These are phyloP conservation scores for Chrysosporium queenslandicum DNA, from an alignment of 2,329 filamentous ascomycete species.

Conservation along the genomic window DNA sequence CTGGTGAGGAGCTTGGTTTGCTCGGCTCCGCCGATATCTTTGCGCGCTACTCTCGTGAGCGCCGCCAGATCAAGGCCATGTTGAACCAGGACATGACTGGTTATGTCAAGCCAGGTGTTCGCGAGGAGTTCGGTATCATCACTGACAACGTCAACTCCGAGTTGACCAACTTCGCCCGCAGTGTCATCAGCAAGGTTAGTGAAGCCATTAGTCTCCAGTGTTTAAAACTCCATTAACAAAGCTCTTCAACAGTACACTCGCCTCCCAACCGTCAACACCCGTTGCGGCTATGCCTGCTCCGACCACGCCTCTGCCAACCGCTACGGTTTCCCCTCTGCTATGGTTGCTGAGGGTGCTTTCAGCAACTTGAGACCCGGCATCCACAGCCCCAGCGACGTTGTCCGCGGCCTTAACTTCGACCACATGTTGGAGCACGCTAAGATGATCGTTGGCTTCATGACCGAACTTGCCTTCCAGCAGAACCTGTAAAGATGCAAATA, in stretches of 20 bases:
- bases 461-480: slow-evolving; percentile 60
- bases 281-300: slow-evolving; percentile 78
- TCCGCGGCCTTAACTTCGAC: slow-evolving; percentile 65
- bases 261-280: slow-evolving; percentile 76
- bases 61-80: slow-evolving; percentile 82
- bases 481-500: slow-evolving; percentile 1
- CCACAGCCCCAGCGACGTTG: slow-evolving; percentile 61
- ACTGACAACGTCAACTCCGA: slow-evolving; percentile 78
- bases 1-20: slow-evolving; percentile 77
- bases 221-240: neutral
- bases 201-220: neutral
- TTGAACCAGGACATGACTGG: slow-evolving; percentile 98
- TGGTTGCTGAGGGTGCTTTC: slow-evolving; percentile 54
- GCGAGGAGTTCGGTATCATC: slow-evolving; percentile 83
- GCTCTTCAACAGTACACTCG: slow-evolving; percentile 57
- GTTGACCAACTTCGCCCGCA: slow-evolving; percentile 83
- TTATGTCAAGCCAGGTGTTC: slow-evolving; percentile 69
- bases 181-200: slow-evolving; percentile 59
- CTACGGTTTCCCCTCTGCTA: slow-evolving; percentile 55
- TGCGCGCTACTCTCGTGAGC: slow-evolving; percentile 61
- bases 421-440: slow-evolving; percentile 88
- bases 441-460: slow-evolving; percentile 71
- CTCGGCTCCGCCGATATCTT: slow-evolving; percentile 88
- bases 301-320: slow-evolving; percentile 59
- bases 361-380: slow-evolving; percentile 58